Conservation (phyloP, 1,284 basidiomycete genomes). For the Kwoniella shivajii region DNA sequence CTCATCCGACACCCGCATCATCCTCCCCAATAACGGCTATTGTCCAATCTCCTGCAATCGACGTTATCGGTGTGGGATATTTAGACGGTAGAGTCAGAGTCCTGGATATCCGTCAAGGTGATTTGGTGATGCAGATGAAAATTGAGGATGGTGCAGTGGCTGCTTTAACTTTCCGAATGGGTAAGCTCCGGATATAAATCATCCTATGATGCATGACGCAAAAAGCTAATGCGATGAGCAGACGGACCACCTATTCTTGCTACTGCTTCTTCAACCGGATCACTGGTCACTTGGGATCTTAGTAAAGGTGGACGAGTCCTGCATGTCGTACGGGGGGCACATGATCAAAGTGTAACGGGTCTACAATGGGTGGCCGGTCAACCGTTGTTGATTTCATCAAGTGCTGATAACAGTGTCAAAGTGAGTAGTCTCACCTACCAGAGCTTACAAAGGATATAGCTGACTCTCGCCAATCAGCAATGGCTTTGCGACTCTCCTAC, state of each 20-base stretch:
- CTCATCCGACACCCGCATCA: conserved; percentile 47
- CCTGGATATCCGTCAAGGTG: conserved; percentile 87
- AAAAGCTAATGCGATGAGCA: conserved; percentile 39
- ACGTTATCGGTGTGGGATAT: conserved; percentile 90
- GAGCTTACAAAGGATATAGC: not conserved
- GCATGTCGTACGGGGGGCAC: conserved; percentile 81
- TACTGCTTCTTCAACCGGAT: conserved; percentile 79
- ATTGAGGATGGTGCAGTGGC: conserved; percentile 76
- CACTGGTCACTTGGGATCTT: conserved; percentile 88
- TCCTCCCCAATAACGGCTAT: conserved; percentile 69
- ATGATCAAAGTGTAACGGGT: conserved; percentile 76
- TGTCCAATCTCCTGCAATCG: conserved; percentile 91
- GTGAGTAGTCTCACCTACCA: conserved; percentile 55
- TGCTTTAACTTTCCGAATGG: conserved; percentile 82
- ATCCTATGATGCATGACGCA: not conserved
- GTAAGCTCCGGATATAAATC: conserved; percentile 56
- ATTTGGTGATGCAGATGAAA: conserved; percentile 80
- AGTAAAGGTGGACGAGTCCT: conserved; percentile 76
- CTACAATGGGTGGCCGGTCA: conserved; percentile 90
- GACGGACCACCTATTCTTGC: conserved; percentile 86
- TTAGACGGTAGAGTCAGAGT: conserved; percentile 83
- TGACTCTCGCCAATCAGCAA: conserved; percentile 64
- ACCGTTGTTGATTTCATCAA: conserved; percentile 80
- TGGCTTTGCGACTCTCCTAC: conserved; percentile 95
- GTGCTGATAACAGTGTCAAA: conserved; percentile 91